A percentile compares a stretch with the other conserved stretches of the same genome.
Evolutionary conservation across 331 rosid genomes (phyloP).

Genomic region (Rhamnella rubrinervis): DNA sequence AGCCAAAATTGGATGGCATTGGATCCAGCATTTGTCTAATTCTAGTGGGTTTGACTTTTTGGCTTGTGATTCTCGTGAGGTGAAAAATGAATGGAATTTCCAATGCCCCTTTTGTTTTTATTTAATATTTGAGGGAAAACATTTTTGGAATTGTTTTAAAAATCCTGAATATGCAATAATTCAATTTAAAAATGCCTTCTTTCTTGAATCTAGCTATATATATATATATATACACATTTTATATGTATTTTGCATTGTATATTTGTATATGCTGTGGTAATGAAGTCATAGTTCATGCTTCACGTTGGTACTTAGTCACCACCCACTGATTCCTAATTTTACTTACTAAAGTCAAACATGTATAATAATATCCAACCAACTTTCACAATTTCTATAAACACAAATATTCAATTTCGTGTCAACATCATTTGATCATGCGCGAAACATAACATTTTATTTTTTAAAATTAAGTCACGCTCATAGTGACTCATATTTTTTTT

Average conservation of each 20-base stretch:
- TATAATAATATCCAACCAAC: background rate
- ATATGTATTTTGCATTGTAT: background rate
- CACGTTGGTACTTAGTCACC: conserved; percentile 3
- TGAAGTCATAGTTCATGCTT: background rate
- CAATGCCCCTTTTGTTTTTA: background rate
- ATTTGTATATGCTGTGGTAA: background rate
- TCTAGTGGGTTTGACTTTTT: background rate
- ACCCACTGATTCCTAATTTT: no score
- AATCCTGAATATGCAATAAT: no score
- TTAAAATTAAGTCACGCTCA: background rate
- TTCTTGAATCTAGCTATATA: background rate
- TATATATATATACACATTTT: no score
- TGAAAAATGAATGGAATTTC: conserved; percentile 4
- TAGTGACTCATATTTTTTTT: background rate
- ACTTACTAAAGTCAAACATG: background rate
- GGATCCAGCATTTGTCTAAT: background rate
- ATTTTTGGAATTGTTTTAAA: background rate
- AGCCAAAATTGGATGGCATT: background rate
- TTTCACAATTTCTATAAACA: conserved; percentile 3
- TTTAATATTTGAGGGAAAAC: background rate
- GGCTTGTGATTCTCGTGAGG: background rate
- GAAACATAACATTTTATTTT: no score
- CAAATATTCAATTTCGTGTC: background rate
- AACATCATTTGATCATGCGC: conserved; percentile 17
- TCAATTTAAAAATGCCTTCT: background rate